Conservation (phyloP, 805 yeast species). For the Lachancea mirantina region DNA sequence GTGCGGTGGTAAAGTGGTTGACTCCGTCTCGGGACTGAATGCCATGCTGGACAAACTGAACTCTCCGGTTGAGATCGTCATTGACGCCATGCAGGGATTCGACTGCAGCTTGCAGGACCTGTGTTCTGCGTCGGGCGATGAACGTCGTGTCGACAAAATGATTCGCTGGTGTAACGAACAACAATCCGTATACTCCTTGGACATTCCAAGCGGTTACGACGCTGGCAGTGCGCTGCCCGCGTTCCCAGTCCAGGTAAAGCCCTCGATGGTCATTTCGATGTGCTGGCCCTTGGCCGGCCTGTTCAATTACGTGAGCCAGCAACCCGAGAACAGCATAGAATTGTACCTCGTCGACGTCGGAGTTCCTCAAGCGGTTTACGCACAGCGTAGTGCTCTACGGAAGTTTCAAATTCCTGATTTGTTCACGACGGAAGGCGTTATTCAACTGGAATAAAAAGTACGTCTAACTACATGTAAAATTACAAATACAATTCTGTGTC, state of each 20-base stretch:
- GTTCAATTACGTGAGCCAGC: constrained; percentile 17
- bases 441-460: constrained; percentile 12
- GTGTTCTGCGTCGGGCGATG: constrained; percentile 14
- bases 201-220: constrained; percentile 77
- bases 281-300: constrained; percentile 69
- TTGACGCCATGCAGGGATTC: constrained; percentile 83
- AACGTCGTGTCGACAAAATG: constrained; percentile 31
- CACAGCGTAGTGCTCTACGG: constrained; percentile 35
- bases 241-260: constrained; percentile 34
- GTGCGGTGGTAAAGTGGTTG: constrained; percentile 63
- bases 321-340: constrained; percentile 10
- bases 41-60: constrained; percentile 38
- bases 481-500: no score
- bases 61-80: constrained; percentile 68
- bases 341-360: constrained; percentile 69
- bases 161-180: constrained; percentile 58
- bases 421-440: constrained; percentile 21
- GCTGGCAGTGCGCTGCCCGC: constrained; percentile 61
- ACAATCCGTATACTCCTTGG: constrained; percentile 44
- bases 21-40: constrained; percentile 32
- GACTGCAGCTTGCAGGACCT: constrained; percentile 34
- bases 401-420: constrained; percentile 38
- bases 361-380: constrained; percentile 49
- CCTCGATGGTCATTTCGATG: constrained; percentile 57
- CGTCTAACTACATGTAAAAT: no score